Conservation (phyloP, 75 land plant genomes). For the Sequoia sempervirens region DNA sequence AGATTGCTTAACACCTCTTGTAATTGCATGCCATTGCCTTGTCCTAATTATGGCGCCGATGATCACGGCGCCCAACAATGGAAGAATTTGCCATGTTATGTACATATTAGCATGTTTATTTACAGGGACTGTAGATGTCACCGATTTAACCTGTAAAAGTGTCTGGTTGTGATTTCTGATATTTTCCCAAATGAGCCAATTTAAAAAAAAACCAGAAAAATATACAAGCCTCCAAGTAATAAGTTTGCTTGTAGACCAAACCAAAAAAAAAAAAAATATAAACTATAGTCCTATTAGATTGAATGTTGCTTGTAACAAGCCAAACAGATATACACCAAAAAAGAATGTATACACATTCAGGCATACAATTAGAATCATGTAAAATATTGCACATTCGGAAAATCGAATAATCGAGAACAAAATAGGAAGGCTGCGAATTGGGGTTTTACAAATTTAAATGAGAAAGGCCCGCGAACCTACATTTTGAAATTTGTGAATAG, state of each 20-base stretch:
- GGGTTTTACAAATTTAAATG: not conserved
- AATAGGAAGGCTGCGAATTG: not conserved
- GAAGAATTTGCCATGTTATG: constrained; percentile 34
- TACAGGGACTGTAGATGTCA: not conserved
- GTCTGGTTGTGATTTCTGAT: not conserved
- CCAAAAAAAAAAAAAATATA: not conserved
- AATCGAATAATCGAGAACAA: not conserved
- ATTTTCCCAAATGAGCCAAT: not conserved
- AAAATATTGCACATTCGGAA: not conserved
- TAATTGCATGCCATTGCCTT: constrained; percentile 44
- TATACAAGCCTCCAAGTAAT: not conserved
- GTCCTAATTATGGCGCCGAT: constrained; percentile 46
- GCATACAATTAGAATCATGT: not conserved
- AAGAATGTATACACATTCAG: no score
- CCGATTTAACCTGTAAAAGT: constrained; percentile 6
- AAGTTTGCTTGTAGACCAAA: not conserved
- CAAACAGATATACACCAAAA: no score
- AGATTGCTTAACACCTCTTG: constrained; percentile 9
- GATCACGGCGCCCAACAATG: constrained; percentile 47
- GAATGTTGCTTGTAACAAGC: no score
- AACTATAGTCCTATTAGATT: not conserved
- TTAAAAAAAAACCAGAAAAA: not conserved
- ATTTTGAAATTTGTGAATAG: constrained; percentile 1
- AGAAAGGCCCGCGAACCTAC: not conserved
- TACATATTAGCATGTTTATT: constrained; percentile 11